A percentile compares a stretch with the other conserved stretches of the same genome.
Conservation (phyloP, 805 yeast species). For the Suhomyces sp. region DNA sequence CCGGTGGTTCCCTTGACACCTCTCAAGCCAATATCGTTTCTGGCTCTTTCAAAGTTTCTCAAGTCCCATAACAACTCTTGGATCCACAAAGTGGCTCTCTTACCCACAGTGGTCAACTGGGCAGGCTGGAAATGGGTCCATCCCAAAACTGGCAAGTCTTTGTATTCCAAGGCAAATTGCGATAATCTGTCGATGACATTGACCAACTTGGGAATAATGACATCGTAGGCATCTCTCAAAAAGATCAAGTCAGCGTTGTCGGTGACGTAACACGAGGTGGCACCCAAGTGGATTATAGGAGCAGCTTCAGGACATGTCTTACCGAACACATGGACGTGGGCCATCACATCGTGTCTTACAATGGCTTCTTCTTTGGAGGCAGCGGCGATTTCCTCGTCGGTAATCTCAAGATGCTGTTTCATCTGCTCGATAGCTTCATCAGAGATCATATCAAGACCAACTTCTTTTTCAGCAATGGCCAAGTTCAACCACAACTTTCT, state of each 20-base stretch:
- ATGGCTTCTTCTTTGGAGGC: constrained; percentile 94
- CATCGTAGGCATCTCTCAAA: constrained; percentile 91
- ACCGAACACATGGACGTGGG: constrained; percentile 96
- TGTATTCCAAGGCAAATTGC: constrained; percentile 84
- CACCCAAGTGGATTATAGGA: constrained; percentile 97
- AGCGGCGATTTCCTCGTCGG: constrained; percentile 87
- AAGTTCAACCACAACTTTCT: constrained; percentile 94
- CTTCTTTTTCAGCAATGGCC: constrained; percentile 92
- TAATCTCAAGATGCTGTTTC: constrained; percentile 70
- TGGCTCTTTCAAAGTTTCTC: constrained; percentile 91
- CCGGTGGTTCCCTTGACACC: constrained; percentile 99
- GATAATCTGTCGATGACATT: constrained; percentile 90
- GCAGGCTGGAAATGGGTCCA: constrained; percentile 99
- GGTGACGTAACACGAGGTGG: constrained; percentile 96
- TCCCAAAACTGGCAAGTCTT: constrained; percentile 94
- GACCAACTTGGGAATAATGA: constrained; percentile 90
- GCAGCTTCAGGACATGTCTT: constrained; percentile 92
- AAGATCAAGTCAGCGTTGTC: constrained; percentile 98
- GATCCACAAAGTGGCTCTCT: constrained; percentile 95
- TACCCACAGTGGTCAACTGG: constrained; percentile 97
- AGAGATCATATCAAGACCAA: constrained; percentile 79
- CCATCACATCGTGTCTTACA: constrained; percentile 99
- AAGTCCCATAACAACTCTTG: constrained; percentile 98
- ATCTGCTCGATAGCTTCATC: constrained; percentile 91
- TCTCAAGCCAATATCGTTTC: constrained; percentile 93